These are phyloP conservation scores for Linderina pennispora DNA, from an alignment of 192 early-diverging fungal genomes.

Conservation along the genomic window DNA sequence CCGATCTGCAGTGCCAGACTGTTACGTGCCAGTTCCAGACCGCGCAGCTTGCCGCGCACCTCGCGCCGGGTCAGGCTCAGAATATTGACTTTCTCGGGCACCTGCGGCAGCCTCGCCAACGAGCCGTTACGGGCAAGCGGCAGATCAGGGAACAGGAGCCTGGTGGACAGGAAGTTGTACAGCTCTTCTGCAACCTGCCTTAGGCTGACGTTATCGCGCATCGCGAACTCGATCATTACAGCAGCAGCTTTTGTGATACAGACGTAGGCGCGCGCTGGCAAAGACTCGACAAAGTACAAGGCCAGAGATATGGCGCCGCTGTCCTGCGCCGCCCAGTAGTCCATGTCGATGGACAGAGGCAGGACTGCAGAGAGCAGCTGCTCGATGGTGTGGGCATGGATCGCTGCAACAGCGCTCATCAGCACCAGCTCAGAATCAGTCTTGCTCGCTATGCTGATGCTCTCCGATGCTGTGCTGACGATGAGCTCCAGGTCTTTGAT, in stretches of 20 bases:
- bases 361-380: slow-evolving; percentile 54
- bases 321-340: slow-evolving; percentile 60
- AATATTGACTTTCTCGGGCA: slow-evolving; percentile 23
- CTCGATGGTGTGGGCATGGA: slow-evolving; percentile 54
- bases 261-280: slow-evolving; percentile 25
- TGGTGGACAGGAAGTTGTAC: background rate
- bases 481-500: slow-evolving; percentile 17
- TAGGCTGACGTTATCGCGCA: background rate
- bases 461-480: background rate
- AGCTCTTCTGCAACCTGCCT: no score
- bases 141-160: slow-evolving; percentile 10
- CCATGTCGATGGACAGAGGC: slow-evolving; percentile 54
- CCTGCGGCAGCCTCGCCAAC: slow-evolving; percentile 14
- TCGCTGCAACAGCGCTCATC: slow-evolving; percentile 25
- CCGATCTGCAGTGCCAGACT: slow-evolving; percentile 61
- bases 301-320: slow-evolving; percentile 31
- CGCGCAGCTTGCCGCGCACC: slow-evolving; percentile 47
- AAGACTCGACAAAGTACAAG: slow-evolving; percentile 24
- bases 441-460: background rate
- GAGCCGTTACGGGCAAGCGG: background rate
- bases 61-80: slow-evolving; percentile 54
- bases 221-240: background rate
- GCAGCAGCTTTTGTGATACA: background rate
- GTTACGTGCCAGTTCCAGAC: slow-evolving; percentile 46
- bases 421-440: slow-evolving; percentile 11